Evolutionary conservation across 176 grass and related monocot species (phyloP).

Genomic region (Rhynchospora tenuis): DNA sequence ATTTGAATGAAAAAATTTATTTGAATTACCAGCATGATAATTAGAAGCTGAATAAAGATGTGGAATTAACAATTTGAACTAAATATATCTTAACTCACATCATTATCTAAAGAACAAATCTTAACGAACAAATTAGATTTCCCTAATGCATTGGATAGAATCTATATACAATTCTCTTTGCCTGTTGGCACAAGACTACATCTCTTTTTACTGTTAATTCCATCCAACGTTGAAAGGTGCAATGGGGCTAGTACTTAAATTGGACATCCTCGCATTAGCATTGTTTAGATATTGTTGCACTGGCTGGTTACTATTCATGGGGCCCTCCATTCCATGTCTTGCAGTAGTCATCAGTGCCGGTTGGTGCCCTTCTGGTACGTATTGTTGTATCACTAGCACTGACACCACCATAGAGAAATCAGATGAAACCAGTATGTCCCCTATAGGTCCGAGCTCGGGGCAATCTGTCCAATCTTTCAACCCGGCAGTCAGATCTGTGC

Average conservation of each 20-base stretch:
- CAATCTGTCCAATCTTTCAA: constrained; percentile 72
- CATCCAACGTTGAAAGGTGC: constrained; percentile 27
- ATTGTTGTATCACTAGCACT: constrained; percentile 75
- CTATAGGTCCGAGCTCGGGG: constrained; percentile 81
- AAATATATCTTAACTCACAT: constrained; percentile 13
- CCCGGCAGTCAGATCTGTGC: constrained; percentile 43
- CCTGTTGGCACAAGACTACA: not conserved
- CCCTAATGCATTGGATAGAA: not conserved
- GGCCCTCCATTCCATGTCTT: not conserved
- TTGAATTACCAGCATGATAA: not conserved
- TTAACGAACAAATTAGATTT: not conserved
- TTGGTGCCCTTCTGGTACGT: constrained; percentile 29
- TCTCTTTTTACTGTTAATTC: constrained; percentile 28
- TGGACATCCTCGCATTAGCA: constrained; percentile 36
- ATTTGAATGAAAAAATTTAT: not conserved
- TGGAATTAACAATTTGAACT: constrained; percentile 7
- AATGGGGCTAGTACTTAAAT: constrained; percentile 10
- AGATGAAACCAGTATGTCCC: constrained; percentile 74
- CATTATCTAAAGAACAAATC: constrained; percentile 12
- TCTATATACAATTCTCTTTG: not conserved
- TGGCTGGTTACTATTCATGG: constrained; percentile 13
- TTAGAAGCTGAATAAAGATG: not conserved
- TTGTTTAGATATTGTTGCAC: constrained; percentile 48
- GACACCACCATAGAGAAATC: constrained; percentile 65
- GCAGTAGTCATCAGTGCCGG: not conserved